Evolutionary conservation across 768 basidiomycete genomes (phyloP), one percentile per base, ranked within the genome.

Genomic region (Brasilioporus rufonigricans): DNA sequence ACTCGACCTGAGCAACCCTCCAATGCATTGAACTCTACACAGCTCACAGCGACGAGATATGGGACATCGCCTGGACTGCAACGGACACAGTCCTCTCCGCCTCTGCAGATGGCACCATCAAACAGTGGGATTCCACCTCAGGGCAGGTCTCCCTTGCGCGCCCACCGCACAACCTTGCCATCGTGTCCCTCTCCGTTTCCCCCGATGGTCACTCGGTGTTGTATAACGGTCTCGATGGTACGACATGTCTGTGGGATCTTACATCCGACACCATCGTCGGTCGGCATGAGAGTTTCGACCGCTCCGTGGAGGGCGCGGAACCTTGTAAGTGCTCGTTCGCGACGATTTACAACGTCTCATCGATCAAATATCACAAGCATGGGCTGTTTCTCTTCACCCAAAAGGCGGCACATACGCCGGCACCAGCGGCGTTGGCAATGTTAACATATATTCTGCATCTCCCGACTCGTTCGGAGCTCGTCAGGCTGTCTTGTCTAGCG

Each of bases 171-270:
- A 85, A 91, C 8, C 84, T 96, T 19, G 93, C 90, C 3, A 82
- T 93, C 59, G 83, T 91, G 18, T 92, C 92, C 6, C 72, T 96
- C 32, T 91, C 90, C 18, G 82, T 83, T 9, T 80, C 85, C 19
- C 77, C 80, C 0, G 77, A 83, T 45, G 94, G 91, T 9, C 76
- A 73, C 44, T 74, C 72, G 29, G 91, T 84, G 0, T 69, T 97
- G 43, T 88, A 85, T 61, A 93, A 93, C 63, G 87, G 87, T 51
- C 76, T 95, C 19, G 93, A 96, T 63, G 94, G 94, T 2, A 80
- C 87, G 27, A 92, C 91, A 0, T 79, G 74, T 44, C 72, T 95
- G 24, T 87, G 87, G 81, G 85, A 94, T 65, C 68, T 93, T 44
- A 71, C 78, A 33, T 80, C 74, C 18, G 87, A 87, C 5, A 76